These are phyloP conservation scores for Limonium bicolor DNA, from an alignment of 148 eudicot genomes.

Conservation along the genomic window DNA sequence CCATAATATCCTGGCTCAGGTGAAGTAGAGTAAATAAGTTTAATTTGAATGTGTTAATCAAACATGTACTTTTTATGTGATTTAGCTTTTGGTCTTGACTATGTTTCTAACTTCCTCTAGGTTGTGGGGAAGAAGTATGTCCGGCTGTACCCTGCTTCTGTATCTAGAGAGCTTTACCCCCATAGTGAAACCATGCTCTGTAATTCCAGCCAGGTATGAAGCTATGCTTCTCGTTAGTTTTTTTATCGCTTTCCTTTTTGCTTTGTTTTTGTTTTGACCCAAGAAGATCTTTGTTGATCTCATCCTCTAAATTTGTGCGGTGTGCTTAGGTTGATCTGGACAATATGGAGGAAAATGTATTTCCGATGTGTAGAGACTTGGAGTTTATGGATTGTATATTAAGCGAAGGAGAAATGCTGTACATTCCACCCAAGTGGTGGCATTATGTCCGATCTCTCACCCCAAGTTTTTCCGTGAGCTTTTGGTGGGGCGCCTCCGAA, in stretches of 20 bases:
- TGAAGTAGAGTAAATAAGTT: conserved; percentile 4
- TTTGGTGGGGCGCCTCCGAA: conserved; percentile 72
- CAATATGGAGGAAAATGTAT: conserved; percentile 48
- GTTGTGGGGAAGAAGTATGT: conserved; percentile 92
- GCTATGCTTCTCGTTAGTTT: conserved; percentile 1
- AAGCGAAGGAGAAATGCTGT: conserved; percentile 96
- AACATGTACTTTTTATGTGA: conserved; percentile 5
- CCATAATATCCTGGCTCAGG: conserved; percentile 97
- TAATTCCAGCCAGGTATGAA: conserved; percentile 92
- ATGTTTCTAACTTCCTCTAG: conserved; percentile 27
- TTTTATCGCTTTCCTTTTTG: neutral
- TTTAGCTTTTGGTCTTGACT: conserved; percentile 4
- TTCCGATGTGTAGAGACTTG: conserved; percentile 51
- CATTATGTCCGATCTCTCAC: conserved; percentile 90
- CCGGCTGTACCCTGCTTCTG: conserved; percentile 73
- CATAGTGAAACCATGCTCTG: conserved; percentile 73
- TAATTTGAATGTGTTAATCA: neutral
- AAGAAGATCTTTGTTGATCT: neutral
- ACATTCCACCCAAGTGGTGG: conserved; percentile 99
- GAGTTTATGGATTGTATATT: conserved; percentile 88
- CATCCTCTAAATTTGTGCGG: too few relatives aligned
- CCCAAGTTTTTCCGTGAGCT: conserved; percentile 83
- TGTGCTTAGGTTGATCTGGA: conserved; percentile 75
- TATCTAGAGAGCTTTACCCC: conserved; percentile 76
- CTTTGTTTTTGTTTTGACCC: neutral